These are phyloP conservation scores for Podaxis pistillaris DNA, from an alignment of 768 basidiomycete species.

Conservation along the genomic window DNA sequence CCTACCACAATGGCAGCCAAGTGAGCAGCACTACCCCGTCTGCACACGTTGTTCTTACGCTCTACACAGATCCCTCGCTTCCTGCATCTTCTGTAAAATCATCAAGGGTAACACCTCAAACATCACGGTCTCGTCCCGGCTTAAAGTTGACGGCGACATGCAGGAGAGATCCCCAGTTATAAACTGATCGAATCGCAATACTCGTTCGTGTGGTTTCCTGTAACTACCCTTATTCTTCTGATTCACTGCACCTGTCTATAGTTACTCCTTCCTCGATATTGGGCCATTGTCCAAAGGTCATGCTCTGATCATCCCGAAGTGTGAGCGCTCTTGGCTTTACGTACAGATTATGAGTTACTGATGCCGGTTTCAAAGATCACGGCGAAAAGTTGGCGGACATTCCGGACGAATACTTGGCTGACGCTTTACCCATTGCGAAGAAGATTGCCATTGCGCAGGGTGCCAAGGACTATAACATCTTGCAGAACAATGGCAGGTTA, in stretches of 20 bases:
- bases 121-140: not conserved
- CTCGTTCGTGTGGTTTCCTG: conserved; percentile 46
- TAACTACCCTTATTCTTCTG: not conserved
- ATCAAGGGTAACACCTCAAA: conserved; percentile 62
- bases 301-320: conserved; percentile 90
- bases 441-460: conserved; percentile 81
- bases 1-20: conserved; percentile 33
- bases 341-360: not conserved
- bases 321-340: conserved; percentile 38
- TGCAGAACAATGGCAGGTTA: conserved; percentile 60
- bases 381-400: conserved; percentile 83
- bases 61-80: conserved; percentile 46
- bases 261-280: conserved; percentile 91
- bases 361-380: conserved; percentile 56
- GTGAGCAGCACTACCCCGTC: conserved; percentile 22
- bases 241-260: conserved; percentile 25
- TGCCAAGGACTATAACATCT: conserved; percentile 80
- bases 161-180: conserved; percentile 88
- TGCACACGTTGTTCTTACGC: conserved; percentile 1
- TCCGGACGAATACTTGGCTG: conserved; percentile 80
- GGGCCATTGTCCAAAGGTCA: conserved; percentile 89
- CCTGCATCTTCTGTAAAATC: conserved; percentile 94
- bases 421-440: conserved; percentile 80
- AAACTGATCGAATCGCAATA: conserved; percentile 78
- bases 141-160: not conserved